These are phyloP conservation scores for Penstemon eatonii DNA, from an alignment of 257 asterid genomes.

Conservation along the genomic window DNA sequence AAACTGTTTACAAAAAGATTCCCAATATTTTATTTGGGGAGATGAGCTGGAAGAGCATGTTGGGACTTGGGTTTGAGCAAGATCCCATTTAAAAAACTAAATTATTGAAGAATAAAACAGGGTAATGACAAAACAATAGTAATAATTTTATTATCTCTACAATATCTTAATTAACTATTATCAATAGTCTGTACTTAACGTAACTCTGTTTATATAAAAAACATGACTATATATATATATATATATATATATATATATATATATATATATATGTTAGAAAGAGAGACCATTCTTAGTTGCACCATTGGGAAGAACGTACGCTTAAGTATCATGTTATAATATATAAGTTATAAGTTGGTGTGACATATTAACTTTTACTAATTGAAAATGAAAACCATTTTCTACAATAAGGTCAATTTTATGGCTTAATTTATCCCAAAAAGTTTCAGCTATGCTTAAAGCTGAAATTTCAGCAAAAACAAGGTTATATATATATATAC, in stretches of 20 bases:
- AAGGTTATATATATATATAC: too few relatives aligned
- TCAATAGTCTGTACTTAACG: not conserved
- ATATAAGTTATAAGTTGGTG: too few relatives aligned
- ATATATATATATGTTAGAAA: not conserved
- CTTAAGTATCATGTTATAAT: too few relatives aligned
- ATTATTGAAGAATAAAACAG: slow-evolving; percentile 58
- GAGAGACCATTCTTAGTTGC: not conserved
- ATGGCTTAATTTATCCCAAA: too few relatives aligned
- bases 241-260: not conserved
- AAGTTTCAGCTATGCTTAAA: too few relatives aligned
- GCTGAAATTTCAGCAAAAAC: too few relatives aligned
- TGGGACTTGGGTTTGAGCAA: slow-evolving; percentile 41
- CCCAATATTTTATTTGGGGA: slow-evolving; percentile 25
- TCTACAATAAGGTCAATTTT: too few relatives aligned
- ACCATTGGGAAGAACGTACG: too few relatives aligned
- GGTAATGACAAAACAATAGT: slow-evolving; percentile 53
- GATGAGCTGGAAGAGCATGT: slow-evolving; percentile 87
- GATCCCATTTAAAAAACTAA: too few relatives aligned
- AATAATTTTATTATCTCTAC: slow-evolving; percentile 8
- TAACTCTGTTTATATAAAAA: not conserved
- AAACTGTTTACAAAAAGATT: not conserved
- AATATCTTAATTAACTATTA: slow-evolving; percentile 25
- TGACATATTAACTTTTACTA: too few relatives aligned
- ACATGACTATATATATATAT: slow-evolving; percentile 9
- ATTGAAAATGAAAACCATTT: too few relatives aligned